phyloP scores from a whole-genome alignment of 2,329 filamentous ascomycete genomes.

The Dryadomyces quercus-mongolicae region DNA sequence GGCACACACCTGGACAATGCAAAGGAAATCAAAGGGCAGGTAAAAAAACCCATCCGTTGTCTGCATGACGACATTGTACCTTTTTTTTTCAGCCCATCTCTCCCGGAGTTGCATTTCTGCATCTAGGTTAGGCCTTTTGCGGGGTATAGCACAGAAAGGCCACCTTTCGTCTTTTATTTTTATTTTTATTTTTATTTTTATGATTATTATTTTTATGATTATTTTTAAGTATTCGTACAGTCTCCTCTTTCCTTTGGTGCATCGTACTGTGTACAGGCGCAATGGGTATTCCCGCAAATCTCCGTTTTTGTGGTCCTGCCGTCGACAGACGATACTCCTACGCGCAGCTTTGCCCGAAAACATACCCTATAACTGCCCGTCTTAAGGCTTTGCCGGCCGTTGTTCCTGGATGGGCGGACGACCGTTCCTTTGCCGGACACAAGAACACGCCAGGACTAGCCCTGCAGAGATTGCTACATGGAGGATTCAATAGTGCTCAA shows the following conservation, averaged over 20 bases:
- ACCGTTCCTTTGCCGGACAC: too few species aligned
- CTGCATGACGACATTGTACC: background rate
- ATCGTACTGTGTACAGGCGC: too few species aligned
- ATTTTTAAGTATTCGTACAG: too few species aligned
- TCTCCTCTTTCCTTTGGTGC: too few species aligned
- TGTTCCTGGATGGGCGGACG: background rate
- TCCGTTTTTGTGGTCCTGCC: too few species aligned
- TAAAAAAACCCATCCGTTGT: background rate
- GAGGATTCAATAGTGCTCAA: background rate
- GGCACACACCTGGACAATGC: too few species aligned
- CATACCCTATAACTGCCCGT: too few species aligned
- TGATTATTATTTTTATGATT: too few species aligned
- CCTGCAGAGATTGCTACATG: background rate
- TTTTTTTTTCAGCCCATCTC: background rate
- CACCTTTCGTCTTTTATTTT: background rate
- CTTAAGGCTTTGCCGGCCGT: background rate
- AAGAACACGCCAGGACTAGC: too few species aligned
- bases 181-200: background rate
- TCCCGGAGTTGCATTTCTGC: conserved; percentile 2
- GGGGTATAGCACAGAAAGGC: conserved; percentile 4
- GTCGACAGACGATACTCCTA: too few species aligned
- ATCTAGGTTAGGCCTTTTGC: conserved; percentile 6
- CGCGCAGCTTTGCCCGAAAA: too few species aligned
- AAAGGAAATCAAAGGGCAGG: background rate
- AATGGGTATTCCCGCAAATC: too few species aligned